These are phyloP conservation scores for Fraxinus platypoda DNA, from an alignment of 305 asterid genomes.

Conservation along the genomic window DNA sequence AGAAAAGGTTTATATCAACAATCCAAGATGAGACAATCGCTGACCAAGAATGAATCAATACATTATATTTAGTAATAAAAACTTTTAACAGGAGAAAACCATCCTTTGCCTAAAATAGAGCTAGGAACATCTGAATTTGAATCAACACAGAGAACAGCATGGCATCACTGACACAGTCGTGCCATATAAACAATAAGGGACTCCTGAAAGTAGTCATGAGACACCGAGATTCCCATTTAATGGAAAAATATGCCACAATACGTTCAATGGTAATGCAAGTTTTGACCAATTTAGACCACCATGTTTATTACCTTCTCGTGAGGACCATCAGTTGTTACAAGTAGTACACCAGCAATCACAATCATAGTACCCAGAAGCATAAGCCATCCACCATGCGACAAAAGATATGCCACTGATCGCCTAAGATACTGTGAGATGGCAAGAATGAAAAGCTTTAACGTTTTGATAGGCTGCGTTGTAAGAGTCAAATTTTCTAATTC, in stretches of 20 bases:
- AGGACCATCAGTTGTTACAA: slow-evolving; percentile 62
- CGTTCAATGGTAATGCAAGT: not conserved
- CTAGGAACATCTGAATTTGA: not conserved
- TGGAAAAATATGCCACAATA: not conserved
- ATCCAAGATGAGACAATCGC: not conserved
- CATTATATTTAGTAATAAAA: not conserved
- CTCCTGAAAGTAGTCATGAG: not conserved
- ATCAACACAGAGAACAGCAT: not conserved
- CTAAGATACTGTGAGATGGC: slow-evolving; percentile 57
- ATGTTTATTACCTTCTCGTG: slow-evolving; percentile 65
- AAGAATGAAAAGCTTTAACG: slow-evolving; percentile 48
- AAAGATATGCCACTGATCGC: slow-evolving; percentile 53
- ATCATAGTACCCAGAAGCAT: slow-evolving; percentile 38
- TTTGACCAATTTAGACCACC: not conserved
- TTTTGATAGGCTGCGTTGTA: slow-evolving; percentile 44
- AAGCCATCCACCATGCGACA: slow-evolving; percentile 64
- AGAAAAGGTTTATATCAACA: not conserved
- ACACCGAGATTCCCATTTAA: not conserved
- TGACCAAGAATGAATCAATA: not conserved
- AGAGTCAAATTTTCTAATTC: slow-evolving; percentile 48
- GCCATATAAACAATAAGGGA: not conserved
- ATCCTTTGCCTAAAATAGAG: slow-evolving; percentile 14
- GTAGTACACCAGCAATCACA: slow-evolving; percentile 37
- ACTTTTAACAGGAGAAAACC: not conserved
- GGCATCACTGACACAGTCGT: not conserved